Base-by-base conservation (phyloP, 768 basidiomycete genomes). In the Strobilomyces confusus region DNA sequence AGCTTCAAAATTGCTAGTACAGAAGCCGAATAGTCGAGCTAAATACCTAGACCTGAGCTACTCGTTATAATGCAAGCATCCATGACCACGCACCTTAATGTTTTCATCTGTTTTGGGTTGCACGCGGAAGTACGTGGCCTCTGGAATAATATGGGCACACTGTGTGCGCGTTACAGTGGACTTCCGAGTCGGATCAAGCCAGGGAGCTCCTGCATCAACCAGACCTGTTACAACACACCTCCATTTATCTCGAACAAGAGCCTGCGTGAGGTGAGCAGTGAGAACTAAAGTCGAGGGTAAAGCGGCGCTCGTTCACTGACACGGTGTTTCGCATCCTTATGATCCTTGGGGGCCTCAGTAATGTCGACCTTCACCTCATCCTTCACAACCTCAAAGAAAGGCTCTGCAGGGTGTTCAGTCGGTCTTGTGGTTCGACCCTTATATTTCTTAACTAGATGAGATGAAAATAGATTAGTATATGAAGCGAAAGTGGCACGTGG, bases 361-460 rank as follows among this genome's bases (percentile, higher is more conserved):
- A 51, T 37, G 20, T 44, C 22, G 17, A 13, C 48, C 34, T 29
- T 48, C 34, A 49, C 1, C 23, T 44, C 48, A 51, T 37, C 17
- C 22, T 43, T 3, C 2, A 23, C 17, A 11, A 11, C 11, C 11
- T 64, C 57, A 23, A 62, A 66, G 5, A 59, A 64, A 4, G 60
- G 22, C 13, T 58, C 43, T 32, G n/a, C n/a, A n/a, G 57, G 57
- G 14, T 63, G 33, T 41, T 55, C 51, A 7, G 44, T 20, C 11
- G 55, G 60, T 8, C 55, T 22, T 3, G 67, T 65, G 1, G 63
- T 72, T 40, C 49, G 51, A 30, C 57, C 56, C 42, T 51, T 63
- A 40, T n/a, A 45, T 25, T 40, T 57, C 32, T 46, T 58, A 13
- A 65, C 61, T 63, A 30, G 3, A 11, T 9, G 34, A 30, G 11